Evolutionary conservation across 257 asterid species (phyloP).

Genomic region (Ligustrum vulgare): DNA sequence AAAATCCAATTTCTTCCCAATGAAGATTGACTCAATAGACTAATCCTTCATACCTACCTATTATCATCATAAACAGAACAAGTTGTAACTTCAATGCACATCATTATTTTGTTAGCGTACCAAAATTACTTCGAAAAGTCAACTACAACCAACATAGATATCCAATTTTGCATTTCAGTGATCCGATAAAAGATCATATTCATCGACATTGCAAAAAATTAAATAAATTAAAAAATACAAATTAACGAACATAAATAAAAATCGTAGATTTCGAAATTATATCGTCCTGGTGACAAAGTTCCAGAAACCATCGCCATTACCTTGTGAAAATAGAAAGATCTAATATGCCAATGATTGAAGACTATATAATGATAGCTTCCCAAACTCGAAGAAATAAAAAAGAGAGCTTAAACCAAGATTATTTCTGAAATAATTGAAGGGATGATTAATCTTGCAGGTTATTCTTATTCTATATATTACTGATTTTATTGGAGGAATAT

Average conservation of each 20-base stretch:
- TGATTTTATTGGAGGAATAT: too few species aligned
- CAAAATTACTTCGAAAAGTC: neutral
- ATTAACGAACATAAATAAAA: conserved; percentile 6
- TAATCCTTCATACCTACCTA: neutral
- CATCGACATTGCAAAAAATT: conserved; percentile 11
- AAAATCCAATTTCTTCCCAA: neutral
- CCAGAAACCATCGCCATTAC: conserved; percentile 70
- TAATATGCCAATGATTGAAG: conserved; percentile 22
- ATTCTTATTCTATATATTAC: too few species aligned
- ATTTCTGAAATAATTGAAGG: too few species aligned
- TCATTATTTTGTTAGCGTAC: neutral
- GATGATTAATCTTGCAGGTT: too few species aligned
- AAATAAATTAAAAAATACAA: neutral
- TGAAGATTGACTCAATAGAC: neutral
- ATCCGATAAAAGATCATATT: conserved; percentile 23
- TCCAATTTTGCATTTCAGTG: conserved; percentile 16
- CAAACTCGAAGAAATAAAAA: too few species aligned
- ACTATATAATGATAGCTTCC: neutral
- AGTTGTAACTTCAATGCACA: neutral
- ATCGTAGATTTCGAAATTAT: conserved; percentile 8
- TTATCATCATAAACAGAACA: neutral
- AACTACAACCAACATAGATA: conserved; percentile 19
- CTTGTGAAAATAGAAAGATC: neutral
- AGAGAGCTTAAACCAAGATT: too few species aligned
- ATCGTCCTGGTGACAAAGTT: conserved; percentile 75